Conservation (phyloP, 2,329 filamentous ascomycete species). For the Diaporthe australafricana region DNA sequence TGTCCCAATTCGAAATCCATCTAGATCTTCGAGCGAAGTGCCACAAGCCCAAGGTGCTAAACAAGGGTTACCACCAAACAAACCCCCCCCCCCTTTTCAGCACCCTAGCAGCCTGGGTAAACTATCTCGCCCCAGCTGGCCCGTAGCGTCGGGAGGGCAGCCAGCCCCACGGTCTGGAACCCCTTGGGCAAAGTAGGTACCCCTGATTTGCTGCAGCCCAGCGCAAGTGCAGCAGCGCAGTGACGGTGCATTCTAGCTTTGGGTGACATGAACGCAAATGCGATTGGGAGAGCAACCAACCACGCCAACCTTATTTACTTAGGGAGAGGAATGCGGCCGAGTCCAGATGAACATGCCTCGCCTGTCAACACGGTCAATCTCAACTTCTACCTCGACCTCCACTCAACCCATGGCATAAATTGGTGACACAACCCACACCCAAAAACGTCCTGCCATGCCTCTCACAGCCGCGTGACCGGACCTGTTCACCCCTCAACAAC, state of each 20-base stretch:
- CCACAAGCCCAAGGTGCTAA: no score
- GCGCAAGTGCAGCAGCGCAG: background rate
- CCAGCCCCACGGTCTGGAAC: constrained; percentile 25
- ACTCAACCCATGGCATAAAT: background rate
- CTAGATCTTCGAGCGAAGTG: no score
- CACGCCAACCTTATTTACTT: background rate
- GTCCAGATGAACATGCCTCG: constrained; percentile 10
- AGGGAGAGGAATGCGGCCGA: constrained; percentile 9
- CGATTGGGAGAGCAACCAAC: background rate
- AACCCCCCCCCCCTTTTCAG: background rate
- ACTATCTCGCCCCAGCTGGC: background rate
- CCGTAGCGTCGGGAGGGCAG: constrained; percentile 25
- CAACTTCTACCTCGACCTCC: background rate
- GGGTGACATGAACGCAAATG: constrained; percentile 18
- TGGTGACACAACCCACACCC: background rate
- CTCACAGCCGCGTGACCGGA: background rate
- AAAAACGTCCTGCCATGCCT: constrained; percentile 5
- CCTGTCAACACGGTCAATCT: background rate
- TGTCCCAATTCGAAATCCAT: no score
- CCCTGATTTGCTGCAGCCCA: constrained; percentile 18
- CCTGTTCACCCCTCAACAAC: background rate
- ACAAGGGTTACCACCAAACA: no score
- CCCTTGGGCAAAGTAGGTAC: background rate
- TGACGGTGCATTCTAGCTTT: background rate
- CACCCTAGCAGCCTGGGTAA: background rate